Conservation (phyloP, 2,329 filamentous ascomycete species). For the Clarireedia monteithiana region DNA sequence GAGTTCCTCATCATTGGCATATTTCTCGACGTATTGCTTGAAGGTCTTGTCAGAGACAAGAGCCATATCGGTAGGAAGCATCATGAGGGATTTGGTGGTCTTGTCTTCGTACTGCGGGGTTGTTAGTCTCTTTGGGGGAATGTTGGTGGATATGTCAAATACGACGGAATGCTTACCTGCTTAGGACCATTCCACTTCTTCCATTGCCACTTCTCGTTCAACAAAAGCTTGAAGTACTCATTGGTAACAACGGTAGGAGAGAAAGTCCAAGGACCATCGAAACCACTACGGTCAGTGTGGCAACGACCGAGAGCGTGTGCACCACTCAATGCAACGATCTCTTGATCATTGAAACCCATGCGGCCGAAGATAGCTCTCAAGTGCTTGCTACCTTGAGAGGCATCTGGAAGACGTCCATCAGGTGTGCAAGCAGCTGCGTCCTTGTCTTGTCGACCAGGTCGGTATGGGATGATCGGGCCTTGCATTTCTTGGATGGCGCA, state of each 20-base stretch:
- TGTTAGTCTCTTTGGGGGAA: not conserved
- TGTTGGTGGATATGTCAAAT: not conserved
- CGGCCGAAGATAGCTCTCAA: slow-evolving; percentile 88
- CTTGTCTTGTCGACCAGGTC: slow-evolving; percentile 74
- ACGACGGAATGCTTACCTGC: slow-evolving; percentile 39
- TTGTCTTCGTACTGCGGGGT: slow-evolving; percentile 69
- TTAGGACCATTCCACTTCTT: slow-evolving; percentile 87
- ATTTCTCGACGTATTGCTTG: slow-evolving; percentile 71
- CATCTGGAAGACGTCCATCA: slow-evolving; percentile 85
- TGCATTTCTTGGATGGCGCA: slow-evolving; percentile 91
- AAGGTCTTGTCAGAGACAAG: slow-evolving; percentile 85
- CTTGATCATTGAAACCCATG: slow-evolving; percentile 96
- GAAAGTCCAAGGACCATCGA: slow-evolving; percentile 85
- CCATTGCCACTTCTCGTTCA: slow-evolving; percentile 88
- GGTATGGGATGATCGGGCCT: slow-evolving; percentile 79
- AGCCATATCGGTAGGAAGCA: slow-evolving; percentile 88
- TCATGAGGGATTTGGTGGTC: slow-evolving; percentile 84
- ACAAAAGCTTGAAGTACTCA: slow-evolving; percentile 82
- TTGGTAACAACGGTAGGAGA: slow-evolving; percentile 88
- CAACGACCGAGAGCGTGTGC: slow-evolving; percentile 85
- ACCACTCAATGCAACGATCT: slow-evolving; percentile 85
- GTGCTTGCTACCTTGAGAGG: slow-evolving; percentile 67
- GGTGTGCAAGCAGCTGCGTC: slow-evolving; percentile 83
- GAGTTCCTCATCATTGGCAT: slow-evolving; percentile 80
- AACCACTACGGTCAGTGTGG: slow-evolving; percentile 83